Conservation (phyloP, 1,284 basidiomycete genomes). For the Termitomyces sp. region DNA sequence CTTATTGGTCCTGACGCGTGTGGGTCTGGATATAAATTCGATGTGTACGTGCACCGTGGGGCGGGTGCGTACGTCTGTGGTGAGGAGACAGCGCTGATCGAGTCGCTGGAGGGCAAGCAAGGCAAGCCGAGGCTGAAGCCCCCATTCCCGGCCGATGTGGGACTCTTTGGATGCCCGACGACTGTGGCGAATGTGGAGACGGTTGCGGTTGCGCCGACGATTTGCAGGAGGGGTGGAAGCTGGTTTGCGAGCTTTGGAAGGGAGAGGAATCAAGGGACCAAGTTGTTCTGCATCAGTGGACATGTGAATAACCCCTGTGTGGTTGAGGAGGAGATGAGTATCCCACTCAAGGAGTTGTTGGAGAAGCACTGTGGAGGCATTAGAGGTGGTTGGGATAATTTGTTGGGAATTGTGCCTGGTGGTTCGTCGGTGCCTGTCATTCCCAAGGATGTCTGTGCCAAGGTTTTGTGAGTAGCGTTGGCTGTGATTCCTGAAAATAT, state of each 20-base stretch:
- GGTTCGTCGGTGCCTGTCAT: constrained; percentile 95
- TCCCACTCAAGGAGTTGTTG: constrained; percentile 88
- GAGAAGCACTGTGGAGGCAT: constrained; percentile 98
- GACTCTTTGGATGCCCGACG: constrained; percentile 93
- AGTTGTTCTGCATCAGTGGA: constrained; percentile 93
- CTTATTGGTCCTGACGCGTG: constrained; percentile 92
- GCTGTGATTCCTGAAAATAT: constrained; percentile 6
- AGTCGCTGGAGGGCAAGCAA: constrained; percentile 96
- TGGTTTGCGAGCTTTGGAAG: constrained; percentile 96
- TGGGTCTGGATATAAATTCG: constrained; percentile 89
- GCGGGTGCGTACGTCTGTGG: constrained; percentile 99
- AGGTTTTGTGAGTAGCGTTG: constrained; percentile 67
- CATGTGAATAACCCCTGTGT: constrained; percentile 99
- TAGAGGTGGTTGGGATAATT: constrained; percentile 92
- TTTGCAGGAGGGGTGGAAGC: constrained; percentile 83
- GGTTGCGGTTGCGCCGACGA: constrained; percentile 95
- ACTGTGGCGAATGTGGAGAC: constrained; percentile 99
- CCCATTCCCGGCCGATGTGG: constrained; percentile 99
- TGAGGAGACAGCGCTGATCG: constrained; percentile 97
- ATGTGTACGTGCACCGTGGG: constrained; percentile 95
- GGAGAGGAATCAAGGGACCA: constrained; percentile 92
- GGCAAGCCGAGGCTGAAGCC: constrained; percentile 98
- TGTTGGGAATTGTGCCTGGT: constrained; percentile 92
- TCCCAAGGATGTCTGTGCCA: constrained; percentile 75
- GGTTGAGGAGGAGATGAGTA: constrained; percentile 98